Evolutionary conservation across 768 basidiomycete species (phyloP).

Genomic region (Phaeotremella skinneri): DNA sequence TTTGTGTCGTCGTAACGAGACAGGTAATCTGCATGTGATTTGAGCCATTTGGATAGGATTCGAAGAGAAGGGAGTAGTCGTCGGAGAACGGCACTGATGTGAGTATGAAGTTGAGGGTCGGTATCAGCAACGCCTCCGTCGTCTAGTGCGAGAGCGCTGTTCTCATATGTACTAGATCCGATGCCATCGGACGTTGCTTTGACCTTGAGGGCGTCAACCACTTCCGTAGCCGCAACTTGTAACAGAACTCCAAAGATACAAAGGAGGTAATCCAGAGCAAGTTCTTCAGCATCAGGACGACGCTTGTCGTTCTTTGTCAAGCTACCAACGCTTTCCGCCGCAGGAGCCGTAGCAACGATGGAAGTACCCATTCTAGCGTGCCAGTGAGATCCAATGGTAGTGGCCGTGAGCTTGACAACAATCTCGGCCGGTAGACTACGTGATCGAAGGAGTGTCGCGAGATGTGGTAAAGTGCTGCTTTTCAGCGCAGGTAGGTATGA

Average conservation of each 20-base stretch:
- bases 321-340: constrained; percentile 11
- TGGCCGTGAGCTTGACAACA: constrained; percentile 69
- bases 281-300: constrained; percentile 60
- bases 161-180: not conserved
- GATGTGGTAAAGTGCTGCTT: not conserved
- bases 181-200: constrained; percentile 1
- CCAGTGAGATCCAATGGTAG: constrained; percentile 80
- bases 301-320: constrained; percentile 21
- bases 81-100: constrained; percentile 79
- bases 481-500: constrained; percentile 21
- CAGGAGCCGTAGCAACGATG: constrained; percentile 40
- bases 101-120: constrained; percentile 17
- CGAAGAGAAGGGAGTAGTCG: constrained; percentile 82
- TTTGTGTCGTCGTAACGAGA: constrained; percentile 51
- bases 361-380: constrained; percentile 63
- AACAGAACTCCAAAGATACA: constrained; percentile 65
- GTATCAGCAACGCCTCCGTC: constrained; percentile 16
- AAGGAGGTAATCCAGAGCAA: constrained; percentile 67
- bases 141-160: constrained; percentile 26
- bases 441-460: constrained; percentile 58
- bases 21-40: constrained; percentile 69
- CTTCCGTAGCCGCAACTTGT: constrained; percentile 58
- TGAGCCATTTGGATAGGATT: constrained; percentile 84
- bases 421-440: constrained; percentile 71
- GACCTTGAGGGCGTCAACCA: constrained; percentile 23